phyloP scores from a whole-genome alignment of 768 basidiomycete genomes.

The Albatrellus ellisii region DNA sequence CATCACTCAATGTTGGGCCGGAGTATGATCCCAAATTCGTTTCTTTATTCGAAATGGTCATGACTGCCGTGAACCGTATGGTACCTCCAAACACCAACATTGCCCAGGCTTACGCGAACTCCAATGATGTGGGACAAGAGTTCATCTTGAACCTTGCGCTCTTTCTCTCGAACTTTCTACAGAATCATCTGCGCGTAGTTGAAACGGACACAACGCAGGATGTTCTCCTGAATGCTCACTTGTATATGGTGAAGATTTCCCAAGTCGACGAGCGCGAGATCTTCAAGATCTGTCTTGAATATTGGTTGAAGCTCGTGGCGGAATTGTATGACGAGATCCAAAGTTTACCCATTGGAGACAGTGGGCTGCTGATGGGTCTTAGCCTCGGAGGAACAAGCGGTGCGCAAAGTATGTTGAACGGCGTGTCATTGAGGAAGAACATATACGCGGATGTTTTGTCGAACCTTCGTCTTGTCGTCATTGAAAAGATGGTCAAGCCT shows the following conservation, averaged over 20 bases:
- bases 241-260: slow-evolving; percentile 97
- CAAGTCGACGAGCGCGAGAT: slow-evolving; percentile 98
- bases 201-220: slow-evolving; percentile 87
- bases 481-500: slow-evolving; percentile 98
- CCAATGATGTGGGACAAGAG: slow-evolving; percentile 89
- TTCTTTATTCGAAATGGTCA: slow-evolving; percentile 94
- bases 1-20: slow-evolving; percentile 83
- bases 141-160: slow-evolving; percentile 93
- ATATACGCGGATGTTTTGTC: slow-evolving; percentile 93
- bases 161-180: slow-evolving; percentile 96
- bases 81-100: slow-evolving; percentile 93
- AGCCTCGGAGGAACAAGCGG: slow-evolving; percentile 62
- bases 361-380: slow-evolving; percentile 77
- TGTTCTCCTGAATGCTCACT: slow-evolving; percentile 88
- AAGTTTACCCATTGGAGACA: slow-evolving; percentile 77
- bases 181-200: slow-evolving; percentile 85
- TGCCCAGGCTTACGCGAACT: slow-evolving; percentile 79
- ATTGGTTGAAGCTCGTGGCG: slow-evolving; percentile 92
- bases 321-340: slow-evolving; percentile 98
- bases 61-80: slow-evolving; percentile 96
- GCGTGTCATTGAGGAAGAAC: slow-evolving; percentile 79
- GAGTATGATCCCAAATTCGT: slow-evolving; percentile 99
- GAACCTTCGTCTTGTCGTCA: slow-evolving; percentile 88
- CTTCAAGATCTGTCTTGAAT: slow-evolving; percentile 98
- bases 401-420: slow-evolving; percentile 54